Evolutionary conservation across 306 rosid genomes (phyloP).

Genomic region (Dicorynia guianensis): DNA sequence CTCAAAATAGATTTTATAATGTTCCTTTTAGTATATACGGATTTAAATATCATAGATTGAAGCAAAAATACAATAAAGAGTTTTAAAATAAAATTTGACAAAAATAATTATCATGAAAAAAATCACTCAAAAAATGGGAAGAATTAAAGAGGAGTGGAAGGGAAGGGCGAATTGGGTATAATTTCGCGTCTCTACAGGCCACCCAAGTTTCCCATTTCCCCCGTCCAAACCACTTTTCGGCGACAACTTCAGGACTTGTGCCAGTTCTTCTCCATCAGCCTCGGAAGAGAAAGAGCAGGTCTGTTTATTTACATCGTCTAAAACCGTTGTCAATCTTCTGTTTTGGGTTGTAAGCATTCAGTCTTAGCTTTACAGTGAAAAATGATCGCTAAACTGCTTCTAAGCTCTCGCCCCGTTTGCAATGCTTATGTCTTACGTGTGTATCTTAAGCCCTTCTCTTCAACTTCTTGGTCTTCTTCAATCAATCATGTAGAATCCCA

Average conservation of each 20-base stretch:
- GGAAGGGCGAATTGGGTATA: too few species aligned
- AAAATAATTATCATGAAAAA: too few species aligned
- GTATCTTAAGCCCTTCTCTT: slow-evolving; percentile 47
- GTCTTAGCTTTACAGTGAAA: neutral
- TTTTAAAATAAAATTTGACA: too few species aligned
- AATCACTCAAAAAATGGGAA: too few species aligned
- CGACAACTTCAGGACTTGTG: neutral
- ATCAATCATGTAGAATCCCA: slow-evolving; percentile 47
- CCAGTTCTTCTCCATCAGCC: neutral
- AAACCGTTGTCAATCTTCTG: neutral
- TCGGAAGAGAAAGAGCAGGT: neutral
- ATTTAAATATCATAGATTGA: too few species aligned
- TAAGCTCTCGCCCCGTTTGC: neutral
- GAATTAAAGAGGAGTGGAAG: too few species aligned
- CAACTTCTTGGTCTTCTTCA: slow-evolving; percentile 44
- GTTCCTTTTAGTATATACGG: too few species aligned
- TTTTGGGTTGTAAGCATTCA: neutral
- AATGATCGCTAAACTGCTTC: slow-evolving; percentile 47
- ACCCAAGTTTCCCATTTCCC: too few species aligned
- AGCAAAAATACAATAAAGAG: too few species aligned
- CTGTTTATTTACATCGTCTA: neutral
- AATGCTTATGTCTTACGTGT: neutral
- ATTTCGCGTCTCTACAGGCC: too few species aligned
- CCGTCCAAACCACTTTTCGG: neutral
- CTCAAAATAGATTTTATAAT: too few species aligned